These are phyloP conservation scores for Debaryomyces fabryi DNA, from an alignment of 1,139 yeast genomes.

Conservation along the genomic window DNA sequence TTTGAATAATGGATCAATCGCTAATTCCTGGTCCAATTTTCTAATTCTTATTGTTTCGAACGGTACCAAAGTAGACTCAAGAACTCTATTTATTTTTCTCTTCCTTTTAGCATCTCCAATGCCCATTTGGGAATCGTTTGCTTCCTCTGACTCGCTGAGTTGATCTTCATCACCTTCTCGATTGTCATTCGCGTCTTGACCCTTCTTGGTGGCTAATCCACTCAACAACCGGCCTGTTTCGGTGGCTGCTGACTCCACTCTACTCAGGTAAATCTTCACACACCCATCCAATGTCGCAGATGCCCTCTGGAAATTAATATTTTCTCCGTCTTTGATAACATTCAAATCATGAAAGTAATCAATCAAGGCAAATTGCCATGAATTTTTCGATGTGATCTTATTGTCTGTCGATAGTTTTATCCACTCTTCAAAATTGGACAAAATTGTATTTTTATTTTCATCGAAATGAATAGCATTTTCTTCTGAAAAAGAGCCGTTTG, in stretches of 20 bases:
- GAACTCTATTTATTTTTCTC: conserved; percentile 42
- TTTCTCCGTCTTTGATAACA: conserved; percentile 49
- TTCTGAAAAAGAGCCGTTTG: conserved; percentile 27
- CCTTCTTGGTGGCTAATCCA: conserved; percentile 54
- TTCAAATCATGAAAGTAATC: conserved; percentile 69
- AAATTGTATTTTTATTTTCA: conserved; percentile 47
- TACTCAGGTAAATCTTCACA: conserved; percentile 44
- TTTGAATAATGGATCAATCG: conserved; percentile 85
- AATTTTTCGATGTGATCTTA: conserved; percentile 66
- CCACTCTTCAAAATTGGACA: conserved; percentile 83
- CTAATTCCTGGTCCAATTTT: conserved; percentile 73
- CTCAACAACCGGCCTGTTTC: conserved; percentile 87
- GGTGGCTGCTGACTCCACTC: conserved; percentile 90
- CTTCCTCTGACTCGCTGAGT: conserved; percentile 23
- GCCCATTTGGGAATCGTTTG: conserved; percentile 17
- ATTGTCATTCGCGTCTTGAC: conserved; percentile 17
- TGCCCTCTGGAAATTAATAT: conserved; percentile 46
- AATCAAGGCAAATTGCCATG: conserved; percentile 79
- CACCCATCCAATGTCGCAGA: conserved; percentile 45
- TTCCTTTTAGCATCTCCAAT: conserved; percentile 27
- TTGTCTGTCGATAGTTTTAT: conserved; percentile 89
- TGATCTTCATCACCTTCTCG: conserved; percentile 22
- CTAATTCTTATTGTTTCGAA: conserved; percentile 67
- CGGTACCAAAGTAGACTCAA: conserved; percentile 49
- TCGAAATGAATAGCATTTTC: conserved; percentile 49